Evolutionary conservation across 2,329 filamentous ascomycete genomes (phyloP), one percentile per base, ranked within the genome.

Genomic region (Paecilomyces fulvus): DNA sequence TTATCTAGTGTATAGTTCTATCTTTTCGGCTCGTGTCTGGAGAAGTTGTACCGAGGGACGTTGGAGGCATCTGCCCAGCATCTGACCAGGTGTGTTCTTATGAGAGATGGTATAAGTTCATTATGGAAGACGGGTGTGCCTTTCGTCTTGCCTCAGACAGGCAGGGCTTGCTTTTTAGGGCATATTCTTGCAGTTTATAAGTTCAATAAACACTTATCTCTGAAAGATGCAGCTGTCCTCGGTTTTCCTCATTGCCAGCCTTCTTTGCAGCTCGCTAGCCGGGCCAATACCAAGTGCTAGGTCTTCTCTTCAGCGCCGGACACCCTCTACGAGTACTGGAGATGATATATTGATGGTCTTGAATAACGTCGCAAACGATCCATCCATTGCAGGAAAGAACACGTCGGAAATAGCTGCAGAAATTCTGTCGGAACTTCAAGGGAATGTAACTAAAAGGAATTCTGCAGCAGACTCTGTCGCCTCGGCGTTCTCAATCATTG

Each of bases 381-480:
- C 20, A 12, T 14, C 48, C 7, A 20, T 48, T 23, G 11, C 43
- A 20, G 43, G 43, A 10, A 48, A 12, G 14, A 49, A 49, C 23
- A 49, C 48, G 3, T 49, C 48, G 23, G 48, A 49, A 14, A 49
- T 3, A 11, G 48, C 48, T 12, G 48, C 48, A 5, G 10, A 23
- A 3, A 49, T 49, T 10, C 2, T 49, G 10, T 25, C 48, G 9
- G 6, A 12, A 28, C 8, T 49, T 9, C 20, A 14, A 23, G 48
- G 14, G 14, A 49, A 23, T 20, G 7, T n/a, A 12, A 23, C 17
- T n/a, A 20, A 1, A 25, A 49, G 12, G 7, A 49, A 23, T 25
- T 9, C 48, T 17, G 12, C 17, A n/a, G 17, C 25, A 68, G 64
- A 8, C 21, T 54, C 52, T 8, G 52, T 55, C n/a, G 21, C 50